Base-by-base conservation (phyloP, 1,284 basidiomycete genomes). In the Rhodotorula sp. region DNA sequence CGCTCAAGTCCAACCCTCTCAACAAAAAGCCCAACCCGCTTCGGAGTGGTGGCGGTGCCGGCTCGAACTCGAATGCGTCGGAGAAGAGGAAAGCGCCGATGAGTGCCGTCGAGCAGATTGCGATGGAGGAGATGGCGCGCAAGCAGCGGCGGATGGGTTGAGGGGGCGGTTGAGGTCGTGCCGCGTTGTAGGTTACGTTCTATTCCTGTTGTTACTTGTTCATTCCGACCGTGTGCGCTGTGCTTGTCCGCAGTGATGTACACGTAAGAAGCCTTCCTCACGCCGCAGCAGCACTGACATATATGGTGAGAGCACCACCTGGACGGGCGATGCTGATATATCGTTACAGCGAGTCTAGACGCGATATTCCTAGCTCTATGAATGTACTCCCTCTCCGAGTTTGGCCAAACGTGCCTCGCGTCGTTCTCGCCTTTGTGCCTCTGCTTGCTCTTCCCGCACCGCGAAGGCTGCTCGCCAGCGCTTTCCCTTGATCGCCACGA, bases 51-150 rank as follows among this genome's bases (percentile, higher is more conserved):
- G 85, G 86, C 84, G 56, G 58, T 34, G 34, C 34, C 26, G 59
- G 54, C 39, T 52, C 64, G 54, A 46, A 46, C 84, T 88, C 88
- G 81, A 84, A 86, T 49, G 77, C 83, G 39, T 69, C 54, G 57
- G 70, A 72, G 61, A 86, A 86, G 39, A 81, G 84, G 48, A 84
- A 87, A 46, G 76, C 78, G 51, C 83, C 81, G 61, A 87, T 92
- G 86, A 87, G 88, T 74, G 91, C 90, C 29, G 90, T 91, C n/a
- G 93, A 96, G 82, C 85, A 87, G 72, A 82, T 96, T 69, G 93
- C 95, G 72, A 79, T 88, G 68, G 93, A 95, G 82, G 93, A 96
- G 63, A 90, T 91, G 82, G 91, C 92, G 80, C 85, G 91, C 78
- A 93, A 93, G 81, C 67, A 74, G 59, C 57, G 77, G 15, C 62